Evolutionary conservation across 2,329 filamentous ascomycete species (phyloP).

Genomic region (Passalora sequoiae): DNA sequence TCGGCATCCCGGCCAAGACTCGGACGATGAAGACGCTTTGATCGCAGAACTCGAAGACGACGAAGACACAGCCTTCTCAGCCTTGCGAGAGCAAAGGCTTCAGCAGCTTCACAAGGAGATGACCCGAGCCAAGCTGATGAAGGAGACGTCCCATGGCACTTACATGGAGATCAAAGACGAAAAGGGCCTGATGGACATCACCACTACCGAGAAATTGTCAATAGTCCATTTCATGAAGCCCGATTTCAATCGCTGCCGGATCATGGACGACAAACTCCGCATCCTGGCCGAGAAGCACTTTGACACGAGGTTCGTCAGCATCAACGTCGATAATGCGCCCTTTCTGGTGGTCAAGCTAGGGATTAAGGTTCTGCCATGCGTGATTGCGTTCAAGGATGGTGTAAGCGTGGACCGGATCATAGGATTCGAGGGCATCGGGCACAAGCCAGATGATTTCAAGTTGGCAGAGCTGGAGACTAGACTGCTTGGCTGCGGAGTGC

Average conservation of each 20-base stretch:
- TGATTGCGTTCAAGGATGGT: conserved; percentile 54
- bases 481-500: conserved; percentile 47
- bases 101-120: conserved; percentile 56
- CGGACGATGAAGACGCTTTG: conserved; percentile 56
- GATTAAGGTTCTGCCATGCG: conserved; percentile 55
- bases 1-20: conserved; percentile 39
- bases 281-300: conserved; percentile 53
- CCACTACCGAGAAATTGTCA: conserved; percentile 53
- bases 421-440: conserved; percentile 55
- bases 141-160: conserved; percentile 40
- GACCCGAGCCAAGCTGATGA: conserved; percentile 47
- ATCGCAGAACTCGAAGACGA: conserved; percentile 53
- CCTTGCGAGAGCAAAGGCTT: conserved; percentile 53
- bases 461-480: conserved; percentile 51
- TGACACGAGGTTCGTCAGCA: conserved; percentile 54
- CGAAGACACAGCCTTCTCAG: conserved; percentile 50
- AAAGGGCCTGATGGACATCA: conserved; percentile 55
- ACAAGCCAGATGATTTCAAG: conserved; percentile 50
- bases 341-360: conserved; percentile 56
- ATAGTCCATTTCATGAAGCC: conserved; percentile 61
- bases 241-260: conserved; percentile 57
- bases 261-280: conserved; percentile 57
- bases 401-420: conserved; percentile 53
- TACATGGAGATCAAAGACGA: conserved; percentile 55
- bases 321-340: conserved; percentile 56